phyloP scores from a whole-genome alignment of 2,329 filamentous ascomycete species.

The Alternaria sp. region DNA sequence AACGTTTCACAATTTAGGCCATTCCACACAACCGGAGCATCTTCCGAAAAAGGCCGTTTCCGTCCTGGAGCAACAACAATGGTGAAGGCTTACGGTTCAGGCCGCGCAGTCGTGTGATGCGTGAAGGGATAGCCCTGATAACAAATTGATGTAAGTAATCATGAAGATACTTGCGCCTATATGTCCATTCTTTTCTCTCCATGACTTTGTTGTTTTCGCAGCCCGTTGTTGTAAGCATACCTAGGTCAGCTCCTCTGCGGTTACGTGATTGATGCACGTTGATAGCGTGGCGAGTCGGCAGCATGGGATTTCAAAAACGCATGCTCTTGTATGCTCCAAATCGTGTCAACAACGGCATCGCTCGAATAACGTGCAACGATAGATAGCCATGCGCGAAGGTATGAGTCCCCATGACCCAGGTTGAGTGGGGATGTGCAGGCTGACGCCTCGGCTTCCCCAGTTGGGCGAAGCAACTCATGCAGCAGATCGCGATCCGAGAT shows the following conservation, averaged over 20 bases:
- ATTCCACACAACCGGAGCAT: not conserved
- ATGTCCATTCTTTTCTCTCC: too few species aligned
- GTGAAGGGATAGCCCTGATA: not conserved
- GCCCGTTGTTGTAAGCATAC: not conserved
- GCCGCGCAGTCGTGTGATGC: not conserved
- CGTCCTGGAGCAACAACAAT: not conserved
- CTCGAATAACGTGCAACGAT: not conserved
- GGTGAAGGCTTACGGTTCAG: not conserved
- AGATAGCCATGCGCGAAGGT: not conserved
- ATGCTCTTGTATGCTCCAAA: constrained; percentile 1
- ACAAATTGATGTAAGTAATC: not conserved
- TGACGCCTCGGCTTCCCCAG: not conserved
- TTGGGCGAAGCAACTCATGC: constrained; percentile 1
- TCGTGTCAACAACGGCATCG: not conserved
- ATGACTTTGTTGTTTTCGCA: not conserved
- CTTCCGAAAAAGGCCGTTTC: not conserved
- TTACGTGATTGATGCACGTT: not conserved
- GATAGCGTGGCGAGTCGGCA: not conserved
- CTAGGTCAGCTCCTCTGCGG: not conserved
- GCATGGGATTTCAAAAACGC: constrained; percentile 7
- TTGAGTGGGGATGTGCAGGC: constrained; percentile 10
- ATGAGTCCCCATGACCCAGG: not conserved
- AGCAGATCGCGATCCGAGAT: constrained; percentile 1
- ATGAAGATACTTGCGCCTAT: not conserved
- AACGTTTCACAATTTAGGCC: not conserved